phyloP scores from a whole-genome alignment of 768 basidiomycete species.

The Pisolithus marmoratus region DNA sequence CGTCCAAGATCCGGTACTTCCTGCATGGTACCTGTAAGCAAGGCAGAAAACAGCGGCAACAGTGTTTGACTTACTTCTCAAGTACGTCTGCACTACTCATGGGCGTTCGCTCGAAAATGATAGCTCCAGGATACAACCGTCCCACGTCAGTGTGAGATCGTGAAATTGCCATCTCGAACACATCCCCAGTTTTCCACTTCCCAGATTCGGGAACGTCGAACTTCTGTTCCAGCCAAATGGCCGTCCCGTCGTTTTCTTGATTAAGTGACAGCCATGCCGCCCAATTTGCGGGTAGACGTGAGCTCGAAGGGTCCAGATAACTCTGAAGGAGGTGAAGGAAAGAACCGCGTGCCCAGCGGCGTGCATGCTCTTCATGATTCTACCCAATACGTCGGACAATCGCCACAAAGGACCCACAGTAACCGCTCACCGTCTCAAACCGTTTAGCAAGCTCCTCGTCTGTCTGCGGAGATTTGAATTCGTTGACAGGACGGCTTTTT shows the following conservation, averaged over 20 bases:
- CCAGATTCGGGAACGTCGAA: slow-evolving; percentile 66
- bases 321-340: slow-evolving; percentile 42
- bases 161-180: slow-evolving; percentile 53
- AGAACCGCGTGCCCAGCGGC: slow-evolving; percentile 69
- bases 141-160: slow-evolving; percentile 12
- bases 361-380: slow-evolving; percentile 69
- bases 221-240: slow-evolving; percentile 76
- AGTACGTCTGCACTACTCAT: slow-evolving; percentile 59
- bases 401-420: not conserved
- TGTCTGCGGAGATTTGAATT: slow-evolving; percentile 49
- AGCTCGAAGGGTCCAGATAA: slow-evolving; percentile 32
- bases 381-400: slow-evolving; percentile 23
- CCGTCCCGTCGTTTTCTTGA: slow-evolving; percentile 65
- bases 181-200: slow-evolving; percentile 49
- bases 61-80: slow-evolving; percentile 48
- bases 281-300: slow-evolving; percentile 41
- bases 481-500: slow-evolving; percentile 32
- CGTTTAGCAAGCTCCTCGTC: slow-evolving; percentile 62
- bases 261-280: slow-evolving; percentile 72
- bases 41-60: not conserved
- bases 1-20: slow-evolving; percentile 67
- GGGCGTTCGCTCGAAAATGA: slow-evolving; percentile 74
- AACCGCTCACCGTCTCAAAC: slow-evolving; percentile 55
- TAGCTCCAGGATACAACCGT: slow-evolving; percentile 49
- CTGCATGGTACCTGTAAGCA: slow-evolving; percentile 27